Conservation (phyloP, 352 stramenopile species). For the Phytopythium montanum region DNA sequence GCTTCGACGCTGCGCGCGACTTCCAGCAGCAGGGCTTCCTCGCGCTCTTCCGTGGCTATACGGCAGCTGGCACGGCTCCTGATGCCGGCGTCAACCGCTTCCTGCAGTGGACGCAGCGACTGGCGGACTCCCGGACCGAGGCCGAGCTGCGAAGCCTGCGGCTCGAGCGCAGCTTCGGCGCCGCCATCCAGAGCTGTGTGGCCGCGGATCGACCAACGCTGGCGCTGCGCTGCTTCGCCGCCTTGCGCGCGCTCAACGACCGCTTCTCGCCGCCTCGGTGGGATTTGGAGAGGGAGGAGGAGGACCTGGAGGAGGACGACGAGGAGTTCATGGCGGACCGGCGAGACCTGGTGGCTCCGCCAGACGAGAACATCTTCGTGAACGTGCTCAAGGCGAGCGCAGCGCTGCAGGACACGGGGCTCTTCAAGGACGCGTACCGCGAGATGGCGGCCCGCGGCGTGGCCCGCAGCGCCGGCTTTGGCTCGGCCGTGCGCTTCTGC, state of each 20-base stretch:
- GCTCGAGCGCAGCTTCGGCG: conserved; percentile 58
- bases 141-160: conserved; percentile 13
- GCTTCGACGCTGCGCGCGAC: conserved; percentile 23
- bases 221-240: conserved; percentile 51
- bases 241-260: conserved; percentile 13
- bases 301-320: conserved; percentile 10
- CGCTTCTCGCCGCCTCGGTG: conserved; percentile 15
- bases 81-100: conserved; percentile 16
- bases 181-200: conserved; percentile 66
- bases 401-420: conserved; percentile 24
- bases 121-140: conserved; percentile 3
- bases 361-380: conserved; percentile 81
- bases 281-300: conserved; percentile 8
- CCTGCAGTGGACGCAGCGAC: conserved; percentile 31
- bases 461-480: conserved; percentile 58
- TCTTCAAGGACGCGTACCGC: conserved; percentile 55
- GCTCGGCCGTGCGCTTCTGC: conserved; percentile 65
- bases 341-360: conserved; percentile 24
- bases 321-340: too few relatives aligned
- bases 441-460: conserved; percentile 45
- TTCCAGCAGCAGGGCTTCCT: conserved; percentile 69
- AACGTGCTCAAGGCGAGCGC: conserved; percentile 64
- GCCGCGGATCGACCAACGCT: conserved; percentile 30
- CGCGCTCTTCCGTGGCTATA: conserved; percentile 44
- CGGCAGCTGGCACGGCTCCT: conserved; percentile 1